Evolutionary conservation across 495 filamentous ascomycete species (phyloP).

Genomic region (Aspergillus homomorphus): DNA sequence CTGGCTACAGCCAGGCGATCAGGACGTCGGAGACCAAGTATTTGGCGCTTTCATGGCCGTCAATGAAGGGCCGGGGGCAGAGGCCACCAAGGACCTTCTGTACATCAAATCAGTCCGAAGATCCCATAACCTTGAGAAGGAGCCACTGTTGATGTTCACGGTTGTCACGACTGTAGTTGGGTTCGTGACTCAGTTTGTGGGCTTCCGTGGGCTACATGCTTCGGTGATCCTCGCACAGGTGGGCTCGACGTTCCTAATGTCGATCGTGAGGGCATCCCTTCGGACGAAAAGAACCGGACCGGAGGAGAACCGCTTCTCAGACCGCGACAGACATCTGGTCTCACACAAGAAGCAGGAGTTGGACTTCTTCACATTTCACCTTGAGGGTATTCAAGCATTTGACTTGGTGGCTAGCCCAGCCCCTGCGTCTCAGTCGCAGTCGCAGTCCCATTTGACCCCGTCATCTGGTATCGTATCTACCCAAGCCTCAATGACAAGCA

Average conservation of each 20-base stretch:
- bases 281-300: conserved; percentile 40
- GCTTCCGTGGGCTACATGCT: conserved; percentile 47
- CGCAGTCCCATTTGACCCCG: conserved; percentile 1
- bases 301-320: conserved; percentile 28
- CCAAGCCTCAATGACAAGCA: background rate
- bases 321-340: conserved; percentile 22
- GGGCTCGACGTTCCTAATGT: conserved; percentile 46
- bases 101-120: conserved; percentile 38
- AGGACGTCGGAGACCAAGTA: conserved; percentile 39
- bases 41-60: conserved; percentile 38
- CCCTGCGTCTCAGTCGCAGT: conserved; percentile 6
- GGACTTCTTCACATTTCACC: conserved; percentile 44
- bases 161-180: conserved; percentile 39
- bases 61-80: conserved; percentile 20
- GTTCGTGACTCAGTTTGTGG: conserved; percentile 50
- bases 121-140: conserved; percentile 1
- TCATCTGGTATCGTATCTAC: conserved; percentile 9
- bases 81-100: conserved; percentile 16
- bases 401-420: conserved; percentile 10
- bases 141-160: conserved; percentile 17
- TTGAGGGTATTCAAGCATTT: conserved; percentile 29
- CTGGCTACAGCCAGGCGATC: conserved; percentile 44
- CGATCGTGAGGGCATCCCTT: conserved; percentile 43
- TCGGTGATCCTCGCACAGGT: conserved; percentile 47
- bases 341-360: conserved; percentile 40